These are phyloP conservation scores for Talaromyces sp. DNA, from an alignment of 2,329 filamentous ascomycete genomes.

Conservation along the genomic window DNA sequence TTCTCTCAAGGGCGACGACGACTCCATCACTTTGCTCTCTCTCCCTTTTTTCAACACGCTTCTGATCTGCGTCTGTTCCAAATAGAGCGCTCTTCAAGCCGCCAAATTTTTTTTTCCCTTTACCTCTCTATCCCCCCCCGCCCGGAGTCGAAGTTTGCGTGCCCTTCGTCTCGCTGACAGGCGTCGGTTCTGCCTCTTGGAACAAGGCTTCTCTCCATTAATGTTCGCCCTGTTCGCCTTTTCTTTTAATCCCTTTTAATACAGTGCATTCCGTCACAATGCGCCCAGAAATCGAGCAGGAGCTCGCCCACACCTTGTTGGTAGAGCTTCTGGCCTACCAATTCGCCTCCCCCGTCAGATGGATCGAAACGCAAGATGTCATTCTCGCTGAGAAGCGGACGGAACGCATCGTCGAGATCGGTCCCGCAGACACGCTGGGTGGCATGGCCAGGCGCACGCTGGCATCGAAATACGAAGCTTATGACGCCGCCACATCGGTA, in stretches of 20 bases:
- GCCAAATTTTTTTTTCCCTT: not conserved
- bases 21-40: not conserved
- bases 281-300: slow-evolving; percentile 98
- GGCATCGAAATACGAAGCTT: slow-evolving; percentile 96
- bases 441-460: slow-evolving; percentile 96
- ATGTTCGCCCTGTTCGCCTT: slow-evolving; percentile 6
- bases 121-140: not conserved
- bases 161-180: slow-evolving; percentile 12
- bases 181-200: not conserved
- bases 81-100: not conserved
- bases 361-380: slow-evolving; percentile 99
- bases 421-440: slow-evolving; percentile 92
- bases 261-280: slow-evolving; percentile 51
- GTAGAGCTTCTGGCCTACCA: slow-evolving; percentile 99
- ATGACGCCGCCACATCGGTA: slow-evolving; percentile 93
- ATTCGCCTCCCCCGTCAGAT: slow-evolving; percentile 96
- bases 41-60: not conserved
- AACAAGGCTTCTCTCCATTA: not conserved
- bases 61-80: not conserved
- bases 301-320: slow-evolving; percentile 95
- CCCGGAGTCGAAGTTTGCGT: not conserved
- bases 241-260: slow-evolving; percentile 9
- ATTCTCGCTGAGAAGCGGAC: slow-evolving; percentile 94
- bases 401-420: slow-evolving; percentile 95
- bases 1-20: not conserved